phyloP scores from a whole-genome alignment of 495 filamentous ascomycete genomes.

The Lepidopterella palustris region DNA sequence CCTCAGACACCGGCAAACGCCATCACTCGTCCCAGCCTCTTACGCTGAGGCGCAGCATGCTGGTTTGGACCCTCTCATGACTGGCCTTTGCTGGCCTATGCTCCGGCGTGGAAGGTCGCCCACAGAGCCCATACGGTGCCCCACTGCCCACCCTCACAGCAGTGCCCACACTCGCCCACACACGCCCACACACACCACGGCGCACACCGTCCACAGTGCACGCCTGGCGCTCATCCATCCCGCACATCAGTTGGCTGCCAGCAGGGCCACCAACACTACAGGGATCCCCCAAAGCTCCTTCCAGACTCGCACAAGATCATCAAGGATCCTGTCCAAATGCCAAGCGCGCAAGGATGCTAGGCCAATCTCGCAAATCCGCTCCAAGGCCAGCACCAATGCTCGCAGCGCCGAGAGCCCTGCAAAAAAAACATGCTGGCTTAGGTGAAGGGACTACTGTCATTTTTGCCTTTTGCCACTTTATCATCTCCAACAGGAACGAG shows the following conservation, averaged over 20 bases:
- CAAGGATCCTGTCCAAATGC: conserved; percentile 15
- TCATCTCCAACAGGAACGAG: conserved; percentile 19
- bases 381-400: background rate
- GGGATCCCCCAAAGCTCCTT: conserved; percentile 25
- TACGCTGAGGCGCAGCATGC: conserved; percentile 15
- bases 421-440: background rate
- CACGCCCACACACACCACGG: background rate
- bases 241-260: conserved; percentile 30
- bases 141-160: no score
- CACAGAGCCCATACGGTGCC: no score
- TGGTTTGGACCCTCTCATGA: background rate
- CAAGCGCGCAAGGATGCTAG: no score
- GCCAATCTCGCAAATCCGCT: conserved; percentile 9
- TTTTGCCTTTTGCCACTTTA: conserved; percentile 25
- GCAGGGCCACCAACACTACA: conserved; percentile 21
- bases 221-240: conserved; percentile 19
- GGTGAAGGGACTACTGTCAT: conserved; percentile 1
- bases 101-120: no score
- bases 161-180: no score
- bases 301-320: conserved; percentile 28
- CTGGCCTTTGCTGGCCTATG: background rate
- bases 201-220: background rate
- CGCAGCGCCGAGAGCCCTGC: background rate
- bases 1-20: background rate
- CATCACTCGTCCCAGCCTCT: conserved; percentile 11